These are phyloP conservation scores for Beauveria sp. DNA, from an alignment of 2,329 filamentous ascomycete genomes.

Conservation along the genomic window DNA sequence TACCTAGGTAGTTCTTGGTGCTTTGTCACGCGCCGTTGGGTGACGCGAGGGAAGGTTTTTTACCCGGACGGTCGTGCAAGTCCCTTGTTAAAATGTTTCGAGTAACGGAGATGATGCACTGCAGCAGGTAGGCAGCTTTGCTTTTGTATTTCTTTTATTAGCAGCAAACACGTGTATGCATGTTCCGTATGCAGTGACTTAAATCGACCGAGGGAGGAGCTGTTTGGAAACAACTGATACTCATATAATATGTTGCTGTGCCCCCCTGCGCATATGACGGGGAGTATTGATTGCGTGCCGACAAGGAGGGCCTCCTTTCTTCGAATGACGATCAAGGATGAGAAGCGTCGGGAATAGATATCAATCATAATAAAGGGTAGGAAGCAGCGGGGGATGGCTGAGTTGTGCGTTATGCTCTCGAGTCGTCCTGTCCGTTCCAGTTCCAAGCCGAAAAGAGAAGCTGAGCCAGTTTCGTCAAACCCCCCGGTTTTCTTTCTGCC, in stretches of 20 bases:
- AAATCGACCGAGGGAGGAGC: neutral
- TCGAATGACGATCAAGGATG: neutral
- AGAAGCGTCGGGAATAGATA: neutral
- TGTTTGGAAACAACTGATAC: neutral
- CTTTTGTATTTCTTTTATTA: neutral
- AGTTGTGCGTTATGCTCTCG: neutral
- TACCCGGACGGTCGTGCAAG: neutral
- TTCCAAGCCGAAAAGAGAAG: neutral
- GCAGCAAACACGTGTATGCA: neutral
- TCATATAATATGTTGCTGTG: neutral
- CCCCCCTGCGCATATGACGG: neutral
- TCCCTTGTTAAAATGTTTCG: neutral
- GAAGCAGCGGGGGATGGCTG: neutral
- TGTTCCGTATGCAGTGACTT: neutral
- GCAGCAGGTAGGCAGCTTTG: neutral
- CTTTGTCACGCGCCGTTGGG: neutral
- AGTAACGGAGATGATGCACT: neutral
- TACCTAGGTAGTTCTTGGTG: neutral
- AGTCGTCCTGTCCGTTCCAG: neutral
- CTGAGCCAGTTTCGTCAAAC: neutral
- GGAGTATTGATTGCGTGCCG: neutral
- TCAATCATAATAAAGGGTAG: neutral
- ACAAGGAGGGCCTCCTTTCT: neutral
- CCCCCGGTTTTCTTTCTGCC: conserved; percentile 3
- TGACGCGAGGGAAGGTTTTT: neutral